phyloP scores from a whole-genome alignment of 2,329 filamentous ascomycete species.

The Monosporascus sp. region DNA sequence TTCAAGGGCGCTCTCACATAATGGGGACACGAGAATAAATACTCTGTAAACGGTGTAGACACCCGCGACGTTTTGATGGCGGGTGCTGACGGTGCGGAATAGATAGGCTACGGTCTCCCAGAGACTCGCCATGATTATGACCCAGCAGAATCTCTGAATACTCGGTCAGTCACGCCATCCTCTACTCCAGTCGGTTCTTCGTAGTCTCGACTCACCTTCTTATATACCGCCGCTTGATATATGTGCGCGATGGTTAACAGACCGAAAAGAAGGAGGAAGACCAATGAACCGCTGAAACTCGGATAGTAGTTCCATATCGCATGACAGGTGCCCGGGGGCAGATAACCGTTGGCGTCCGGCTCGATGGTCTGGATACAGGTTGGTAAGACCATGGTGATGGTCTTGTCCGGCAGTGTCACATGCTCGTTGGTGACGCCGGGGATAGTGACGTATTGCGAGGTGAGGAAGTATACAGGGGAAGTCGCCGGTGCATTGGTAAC shows the following conservation, averaged over 20 bases:
- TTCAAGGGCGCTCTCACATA: constrained; percentile 16
- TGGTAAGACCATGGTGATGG: constrained; percentile 26
- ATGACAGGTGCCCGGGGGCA: constrained; percentile 24
- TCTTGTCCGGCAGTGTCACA: constrained; percentile 25
- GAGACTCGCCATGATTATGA: constrained; percentile 30
- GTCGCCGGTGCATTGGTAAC: constrained; percentile 5
- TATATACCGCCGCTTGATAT: constrained; percentile 18
- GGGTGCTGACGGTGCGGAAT: constrained; percentile 24
- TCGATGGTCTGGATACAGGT: constrained; percentile 32
- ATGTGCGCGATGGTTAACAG: constrained; percentile 11
- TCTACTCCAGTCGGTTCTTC: background rate
- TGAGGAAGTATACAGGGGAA: constrained; percentile 17
- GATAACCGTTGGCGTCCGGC: constrained; percentile 28
- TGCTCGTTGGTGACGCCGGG: constrained; percentile 22
- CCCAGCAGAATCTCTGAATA: constrained; percentile 28
- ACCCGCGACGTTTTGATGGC: constrained; percentile 19
- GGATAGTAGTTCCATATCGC: constrained; percentile 31
- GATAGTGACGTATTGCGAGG: constrained; percentile 24
- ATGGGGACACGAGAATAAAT: constrained; percentile 24
- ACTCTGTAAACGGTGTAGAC: constrained; percentile 21
- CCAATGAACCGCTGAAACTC: constrained; percentile 24
- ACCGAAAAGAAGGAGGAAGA: constrained; percentile 24
- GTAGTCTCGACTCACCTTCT: constrained; percentile 15
- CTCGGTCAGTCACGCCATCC: background rate
- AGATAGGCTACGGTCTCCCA: constrained; percentile 27